phyloP scores from a whole-genome alignment of 2,329 filamentous ascomycete genomes.

The Zarea fungicola region DNA sequence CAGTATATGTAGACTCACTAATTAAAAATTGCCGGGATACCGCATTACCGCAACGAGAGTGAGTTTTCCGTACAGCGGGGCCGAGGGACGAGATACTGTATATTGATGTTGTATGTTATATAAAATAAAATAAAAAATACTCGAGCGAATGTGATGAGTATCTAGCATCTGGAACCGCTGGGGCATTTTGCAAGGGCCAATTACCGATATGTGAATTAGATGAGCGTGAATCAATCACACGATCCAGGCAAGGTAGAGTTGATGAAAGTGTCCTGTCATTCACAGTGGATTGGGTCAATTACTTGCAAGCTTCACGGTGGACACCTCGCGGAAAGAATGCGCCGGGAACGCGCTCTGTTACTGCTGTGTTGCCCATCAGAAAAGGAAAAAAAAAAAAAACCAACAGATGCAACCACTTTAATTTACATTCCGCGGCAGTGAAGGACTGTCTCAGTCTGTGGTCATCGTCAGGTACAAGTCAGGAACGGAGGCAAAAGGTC shows the following conservation, averaged over 20 bases:
- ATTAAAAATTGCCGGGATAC: too few relatives aligned
- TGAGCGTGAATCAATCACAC: constrained; percentile 1
- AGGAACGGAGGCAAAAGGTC: constrained; percentile 9
- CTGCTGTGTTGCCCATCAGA: neutral
- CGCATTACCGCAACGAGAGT: too few relatives aligned
- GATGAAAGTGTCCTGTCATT: neutral
- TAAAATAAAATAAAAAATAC: too few relatives aligned
- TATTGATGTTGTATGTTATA: too few relatives aligned
- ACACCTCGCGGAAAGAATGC: neutral
- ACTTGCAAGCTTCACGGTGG: neutral
- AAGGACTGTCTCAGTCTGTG: constrained; percentile 4
- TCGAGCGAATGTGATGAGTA: too few relatives aligned
- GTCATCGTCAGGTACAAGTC: constrained; percentile 10
- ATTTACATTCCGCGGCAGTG: neutral
- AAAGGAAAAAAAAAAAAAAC: neutral
- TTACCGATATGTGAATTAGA: neutral
- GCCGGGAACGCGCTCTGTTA: neutral
- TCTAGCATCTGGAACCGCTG: too few relatives aligned
- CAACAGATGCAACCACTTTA: constrained; percentile 12
- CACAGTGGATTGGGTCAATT: too few relatives aligned
- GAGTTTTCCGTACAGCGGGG: too few relatives aligned
- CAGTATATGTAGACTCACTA: too few relatives aligned
- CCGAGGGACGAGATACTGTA: too few relatives aligned
- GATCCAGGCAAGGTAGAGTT: neutral
- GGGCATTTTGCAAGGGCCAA: too few relatives aligned